These are phyloP conservation scores for Dictyostelium purpureum DNA, from an alignment of 78 protist species.

Conservation along the genomic window DNA sequence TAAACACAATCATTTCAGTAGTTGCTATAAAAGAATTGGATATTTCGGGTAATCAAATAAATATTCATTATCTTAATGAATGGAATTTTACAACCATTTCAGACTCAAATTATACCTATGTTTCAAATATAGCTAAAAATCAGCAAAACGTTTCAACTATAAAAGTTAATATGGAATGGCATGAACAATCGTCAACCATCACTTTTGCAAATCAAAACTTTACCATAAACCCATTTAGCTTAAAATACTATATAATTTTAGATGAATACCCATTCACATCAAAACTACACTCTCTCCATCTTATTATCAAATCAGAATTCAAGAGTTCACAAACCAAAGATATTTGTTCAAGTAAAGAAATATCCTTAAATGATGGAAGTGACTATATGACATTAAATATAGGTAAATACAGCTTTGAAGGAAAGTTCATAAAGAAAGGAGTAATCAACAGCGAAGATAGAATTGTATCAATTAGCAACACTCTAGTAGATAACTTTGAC, in stretches of 20 bases:
- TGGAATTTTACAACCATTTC: not conserved
- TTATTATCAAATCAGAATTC: not conserved
- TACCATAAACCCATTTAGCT: slow-evolving; percentile 18
- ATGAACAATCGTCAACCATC: not conserved
- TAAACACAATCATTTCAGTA: not conserved
- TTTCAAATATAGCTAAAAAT: not conserved
- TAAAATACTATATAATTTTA: slow-evolving; percentile 10
- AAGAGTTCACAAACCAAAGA: not conserved
- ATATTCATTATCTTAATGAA: not conserved
- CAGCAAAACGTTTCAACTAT: not conserved
- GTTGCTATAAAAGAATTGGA: not conserved
- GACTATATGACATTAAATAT: slow-evolving; percentile 13
- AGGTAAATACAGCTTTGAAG: slow-evolving; percentile 1
- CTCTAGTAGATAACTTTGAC: not conserved
- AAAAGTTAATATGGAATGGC: not conserved
- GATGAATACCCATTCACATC: slow-evolving; percentile 5
- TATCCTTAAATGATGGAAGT: not conserved
- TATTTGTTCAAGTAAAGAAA: not conserved
- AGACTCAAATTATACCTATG: not conserved
- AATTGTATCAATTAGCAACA: not conserved
- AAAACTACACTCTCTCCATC: not conserved
- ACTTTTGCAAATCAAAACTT: not conserved
- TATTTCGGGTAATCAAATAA: not conserved
- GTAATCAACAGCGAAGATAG: slow-evolving; percentile 2
- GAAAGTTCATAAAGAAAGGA: slow-evolving; percentile 1